Percentiles rank a stretch among this genome's conserved stretches.
Conservation (phyloP, 108 stramenopile species). For the Skeletonema costatum region DNA sequence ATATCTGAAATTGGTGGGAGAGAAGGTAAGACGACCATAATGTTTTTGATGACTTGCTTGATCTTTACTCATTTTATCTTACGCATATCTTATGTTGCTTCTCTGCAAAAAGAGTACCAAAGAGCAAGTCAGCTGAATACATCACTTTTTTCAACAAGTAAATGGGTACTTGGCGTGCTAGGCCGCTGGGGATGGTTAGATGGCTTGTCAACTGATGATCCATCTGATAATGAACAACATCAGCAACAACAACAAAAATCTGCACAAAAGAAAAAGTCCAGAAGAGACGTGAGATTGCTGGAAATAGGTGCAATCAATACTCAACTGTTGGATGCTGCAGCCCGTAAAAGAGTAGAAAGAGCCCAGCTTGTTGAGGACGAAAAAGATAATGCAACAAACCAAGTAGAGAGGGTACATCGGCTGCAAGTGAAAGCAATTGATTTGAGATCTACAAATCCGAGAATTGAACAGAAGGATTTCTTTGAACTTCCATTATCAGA, state of each 20-base stretch:
- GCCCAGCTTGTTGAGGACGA: neutral
- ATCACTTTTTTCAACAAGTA: conserved; percentile 78
- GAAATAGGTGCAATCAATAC: conserved; percentile 97
- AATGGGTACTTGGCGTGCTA: conserved; percentile 85
- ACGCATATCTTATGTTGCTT: neutral
- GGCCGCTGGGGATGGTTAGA: conserved; percentile 74
- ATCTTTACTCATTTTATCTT: neutral
- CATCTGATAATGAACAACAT: conserved; percentile 5
- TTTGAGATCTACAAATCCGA: conserved; percentile 73
- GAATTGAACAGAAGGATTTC: conserved; percentile 90
- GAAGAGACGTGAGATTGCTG: conserved; percentile 67
- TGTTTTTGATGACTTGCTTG: neutral
- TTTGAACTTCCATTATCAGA: conserved; percentile 55
- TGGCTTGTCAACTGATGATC: conserved; percentile 42
- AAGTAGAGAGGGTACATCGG: conserved; percentile 41
- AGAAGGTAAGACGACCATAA: conserved; percentile 3
- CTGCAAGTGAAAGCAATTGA: conserved; percentile 87
- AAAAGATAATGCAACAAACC: neutral
- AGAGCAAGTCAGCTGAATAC: conserved; percentile 88
- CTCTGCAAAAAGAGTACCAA: conserved; percentile 66
- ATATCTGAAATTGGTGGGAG: conserved; percentile 69
- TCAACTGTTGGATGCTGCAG: conserved; percentile 83
- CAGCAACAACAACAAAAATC: neutral
- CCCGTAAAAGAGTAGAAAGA: conserved; percentile 41
- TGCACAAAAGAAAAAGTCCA: conserved; percentile 22